Conservation (phyloP, 495 filamentous ascomycete species). For the Astrothelium subdiscretum region DNA sequence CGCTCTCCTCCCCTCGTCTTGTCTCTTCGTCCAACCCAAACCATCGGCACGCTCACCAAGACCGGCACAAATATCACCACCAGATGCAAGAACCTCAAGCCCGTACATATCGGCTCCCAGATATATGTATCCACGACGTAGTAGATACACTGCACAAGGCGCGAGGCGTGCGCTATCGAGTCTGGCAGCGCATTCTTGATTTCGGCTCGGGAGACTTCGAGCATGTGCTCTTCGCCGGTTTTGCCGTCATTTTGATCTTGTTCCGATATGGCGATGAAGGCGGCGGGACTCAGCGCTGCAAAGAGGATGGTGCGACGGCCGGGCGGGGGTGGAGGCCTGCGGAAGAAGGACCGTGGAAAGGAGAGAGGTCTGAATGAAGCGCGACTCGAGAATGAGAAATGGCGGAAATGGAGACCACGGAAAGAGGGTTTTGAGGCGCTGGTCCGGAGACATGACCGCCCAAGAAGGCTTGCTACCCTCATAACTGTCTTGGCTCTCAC, state of each 20-base stretch:
- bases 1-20: constrained; percentile 55
- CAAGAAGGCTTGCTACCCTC: constrained; percentile 10
- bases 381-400: constrained; percentile 4
- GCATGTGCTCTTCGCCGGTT: constrained; percentile 75
- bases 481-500: constrained; percentile 1
- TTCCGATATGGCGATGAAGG: constrained; percentile 64
- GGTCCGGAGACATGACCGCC: constrained; percentile 12
- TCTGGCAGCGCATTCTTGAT: constrained; percentile 54
- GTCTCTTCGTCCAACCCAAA: constrained; percentile 61
- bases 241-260: constrained; percentile 41
- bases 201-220: constrained; percentile 66
- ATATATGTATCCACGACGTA: constrained; percentile 60
- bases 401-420: constrained; percentile 4
- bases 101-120: constrained; percentile 80
- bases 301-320: constrained; percentile 34
- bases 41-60: constrained; percentile 60
- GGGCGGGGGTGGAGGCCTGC: constrained; percentile 19
- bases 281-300: constrained; percentile 47
- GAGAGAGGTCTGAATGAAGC: too few relatives aligned
- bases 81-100: constrained; percentile 72
- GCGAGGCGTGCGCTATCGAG: constrained; percentile 43
- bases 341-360: constrained; percentile 9
- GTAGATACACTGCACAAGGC: constrained; percentile 41
- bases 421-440: constrained; percentile 6
- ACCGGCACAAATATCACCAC: constrained; percentile 86